Evolutionary conservation across 2,329 filamentous ascomycete genomes (phyloP).

Genomic region (Fonsecaea multimorphosa): DNA sequence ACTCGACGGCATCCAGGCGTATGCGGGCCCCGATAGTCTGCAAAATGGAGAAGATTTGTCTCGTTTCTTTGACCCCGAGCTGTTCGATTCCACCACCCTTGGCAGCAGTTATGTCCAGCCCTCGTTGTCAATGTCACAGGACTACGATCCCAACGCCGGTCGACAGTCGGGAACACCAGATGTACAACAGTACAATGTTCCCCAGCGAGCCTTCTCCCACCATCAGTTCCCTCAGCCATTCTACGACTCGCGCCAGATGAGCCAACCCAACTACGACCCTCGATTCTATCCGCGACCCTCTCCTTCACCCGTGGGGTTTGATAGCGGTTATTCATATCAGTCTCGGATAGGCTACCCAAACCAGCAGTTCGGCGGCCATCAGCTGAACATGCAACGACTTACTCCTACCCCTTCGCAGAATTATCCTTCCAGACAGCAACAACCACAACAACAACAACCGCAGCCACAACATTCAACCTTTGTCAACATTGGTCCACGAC

Average conservation of each 20-base stretch:
- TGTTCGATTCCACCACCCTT: conserved; percentile 35
- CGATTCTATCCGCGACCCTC: conserved; percentile 33
- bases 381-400: conserved; percentile 31
- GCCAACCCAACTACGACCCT: conserved; percentile 34
- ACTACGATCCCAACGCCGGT: conserved; percentile 32
- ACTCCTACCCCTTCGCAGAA: conserved; percentile 36
- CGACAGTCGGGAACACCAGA: conserved; percentile 36
- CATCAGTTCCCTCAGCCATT: conserved; percentile 33
- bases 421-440: conserved; percentile 44
- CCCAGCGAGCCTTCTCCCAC: conserved; percentile 29
- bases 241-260: conserved; percentile 31
- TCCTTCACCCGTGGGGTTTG: conserved; percentile 30
- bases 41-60: conserved; percentile 35
- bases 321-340: conserved; percentile 31
- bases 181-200: conserved; percentile 33
- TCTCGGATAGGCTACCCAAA: conserved; percentile 27
- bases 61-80: conserved; percentile 37
- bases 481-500: conserved; percentile 39
- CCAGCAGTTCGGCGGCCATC: conserved; percentile 32
- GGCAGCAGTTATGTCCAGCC: conserved; percentile 33
- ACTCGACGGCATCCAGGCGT: conserved; percentile 34
- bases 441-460: conserved; percentile 23
- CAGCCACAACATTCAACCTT: conserved; percentile 41
- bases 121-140: conserved; percentile 28
- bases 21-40: conserved; percentile 15